Evolutionary conservation across 805 yeast species (phyloP).

Genomic region (Suhomyces sp.): DNA sequence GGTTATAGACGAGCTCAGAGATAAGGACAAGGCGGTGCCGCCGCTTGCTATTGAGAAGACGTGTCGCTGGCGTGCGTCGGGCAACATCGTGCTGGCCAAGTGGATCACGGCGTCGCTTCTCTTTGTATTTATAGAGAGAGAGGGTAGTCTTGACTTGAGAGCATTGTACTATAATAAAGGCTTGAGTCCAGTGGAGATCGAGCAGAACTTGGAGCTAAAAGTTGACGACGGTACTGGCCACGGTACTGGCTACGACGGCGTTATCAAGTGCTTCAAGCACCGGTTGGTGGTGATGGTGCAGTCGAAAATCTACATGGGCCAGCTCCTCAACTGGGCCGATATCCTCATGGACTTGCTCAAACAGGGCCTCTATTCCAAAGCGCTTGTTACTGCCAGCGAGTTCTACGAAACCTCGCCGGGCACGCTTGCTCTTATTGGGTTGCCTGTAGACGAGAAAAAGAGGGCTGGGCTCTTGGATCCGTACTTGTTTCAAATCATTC

Average conservation of each 20-base stretch:
- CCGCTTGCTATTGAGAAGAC: conserved; percentile 22
- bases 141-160: not conserved
- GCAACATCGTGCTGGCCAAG: conserved; percentile 45
- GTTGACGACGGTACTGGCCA: no score
- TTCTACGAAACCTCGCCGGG: conserved; percentile 43
- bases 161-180: not conserved
- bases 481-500: conserved; percentile 55
- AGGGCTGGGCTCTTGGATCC: conserved; percentile 51
- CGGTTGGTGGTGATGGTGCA: conserved; percentile 16
- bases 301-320: conserved; percentile 51
- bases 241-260: no score
- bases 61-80: conserved; percentile 20
- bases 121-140: conserved; percentile 17
- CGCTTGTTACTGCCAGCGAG: conserved; percentile 52
- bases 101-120: conserved; percentile 46
- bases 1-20: conserved; percentile 29
- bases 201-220: not conserved
- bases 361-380: conserved; percentile 48
- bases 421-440: conserved; percentile 50
- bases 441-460: conserved; percentile 45
- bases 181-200: not conserved
- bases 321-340: conserved; percentile 70
- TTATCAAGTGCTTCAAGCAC: conserved; percentile 18
- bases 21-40: conserved; percentile 36
- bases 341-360: conserved; percentile 47